phyloP scores from a whole-genome alignment of 495 filamentous ascomycete species.

The Filosporella fistucella region DNA sequence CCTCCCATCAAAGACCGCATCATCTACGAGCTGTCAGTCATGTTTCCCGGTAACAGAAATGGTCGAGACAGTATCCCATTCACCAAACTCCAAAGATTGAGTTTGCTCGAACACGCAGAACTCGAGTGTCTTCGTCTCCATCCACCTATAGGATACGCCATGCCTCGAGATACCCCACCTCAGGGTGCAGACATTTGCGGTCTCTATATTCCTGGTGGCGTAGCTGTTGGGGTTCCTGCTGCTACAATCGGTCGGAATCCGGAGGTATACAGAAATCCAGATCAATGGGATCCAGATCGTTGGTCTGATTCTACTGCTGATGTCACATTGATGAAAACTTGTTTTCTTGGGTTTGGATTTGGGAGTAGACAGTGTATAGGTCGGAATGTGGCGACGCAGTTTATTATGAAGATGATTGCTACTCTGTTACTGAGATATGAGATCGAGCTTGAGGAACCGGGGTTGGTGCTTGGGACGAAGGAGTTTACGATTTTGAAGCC shows the following conservation, averaged over 20 bases:
- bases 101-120: conserved; percentile 38
- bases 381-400: conserved; percentile 10
- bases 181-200: conserved; percentile 43
- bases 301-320: conserved; percentile 5
- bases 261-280: conserved; percentile 28
- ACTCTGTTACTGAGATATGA: conserved; percentile 8
- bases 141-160: conserved; percentile 29
- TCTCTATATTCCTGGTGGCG: conserved; percentile 40
- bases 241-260: conserved; percentile 27
- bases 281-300: conserved; percentile 9
- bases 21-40: background rate
- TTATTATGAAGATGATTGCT: conserved; percentile 9
- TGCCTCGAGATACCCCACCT: conserved; percentile 38
- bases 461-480: conserved; percentile 8
- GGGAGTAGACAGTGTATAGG: conserved; percentile 10
- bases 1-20: conserved; percentile 2
- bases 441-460: conserved; percentile 6
- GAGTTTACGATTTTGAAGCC: conserved; percentile 12
- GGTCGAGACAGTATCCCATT: background rate
- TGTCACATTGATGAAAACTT: conserved; percentile 7
- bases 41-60: conserved; percentile 4
- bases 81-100: conserved; percentile 7
- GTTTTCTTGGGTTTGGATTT: conserved; percentile 9
- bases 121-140: conserved; percentile 44
- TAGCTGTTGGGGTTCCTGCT: conserved; percentile 36